Conservation (phyloP, 108 stramenopile genomes). For the Cylindrotheca fusiformis region DNA sequence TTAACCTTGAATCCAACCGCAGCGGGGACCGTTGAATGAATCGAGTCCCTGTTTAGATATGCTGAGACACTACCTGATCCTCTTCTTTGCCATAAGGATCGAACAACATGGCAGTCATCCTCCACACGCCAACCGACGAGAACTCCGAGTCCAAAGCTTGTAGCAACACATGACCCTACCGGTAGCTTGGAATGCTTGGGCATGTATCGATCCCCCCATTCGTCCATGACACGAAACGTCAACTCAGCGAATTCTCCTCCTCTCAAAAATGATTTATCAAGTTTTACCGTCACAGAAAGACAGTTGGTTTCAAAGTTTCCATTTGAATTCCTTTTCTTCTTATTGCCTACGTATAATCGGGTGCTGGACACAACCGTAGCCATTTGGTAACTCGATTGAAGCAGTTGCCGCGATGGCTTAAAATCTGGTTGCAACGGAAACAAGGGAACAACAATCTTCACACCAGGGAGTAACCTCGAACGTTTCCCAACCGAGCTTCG, state of each 20-base stretch:
- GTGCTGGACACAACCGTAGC: slow-evolving; percentile 74
- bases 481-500: no score
- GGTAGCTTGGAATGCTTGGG: slow-evolving; percentile 84
- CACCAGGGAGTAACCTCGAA: slow-evolving; percentile 41
- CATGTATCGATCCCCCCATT: slow-evolving; percentile 58
- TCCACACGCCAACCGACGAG: slow-evolving; percentile 88
- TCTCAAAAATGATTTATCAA: slow-evolving; percentile 77
- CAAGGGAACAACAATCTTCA: slow-evolving; percentile 81
- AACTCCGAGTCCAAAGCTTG: slow-evolving; percentile 81
- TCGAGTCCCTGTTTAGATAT: slow-evolving; percentile 66
- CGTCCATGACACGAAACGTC: slow-evolving; percentile 77
- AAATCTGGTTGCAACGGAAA: slow-evolving; percentile 47
- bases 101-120: slow-evolving; percentile 82
- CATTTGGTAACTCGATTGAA: slow-evolving; percentile 60
- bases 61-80: slow-evolving; percentile 64
- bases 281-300: slow-evolving; percentile 62
- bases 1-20: slow-evolving; percentile 78
- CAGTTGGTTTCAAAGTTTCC: slow-evolving; percentile 53
- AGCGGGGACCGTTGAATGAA: slow-evolving; percentile 65
- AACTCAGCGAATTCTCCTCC: slow-evolving; percentile 72
- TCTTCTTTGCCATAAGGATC: slow-evolving; percentile 76
- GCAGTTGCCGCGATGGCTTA: slow-evolving; percentile 13
- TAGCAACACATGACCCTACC: slow-evolving; percentile 82
- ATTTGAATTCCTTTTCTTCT: slow-evolving; percentile 17
- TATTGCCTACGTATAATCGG: slow-evolving; percentile 43